Evolutionary conservation across 345 rosid species (phyloP), one percentile per base, ranked within the genome.

Genomic region (Isatis tinctoria): DNA sequence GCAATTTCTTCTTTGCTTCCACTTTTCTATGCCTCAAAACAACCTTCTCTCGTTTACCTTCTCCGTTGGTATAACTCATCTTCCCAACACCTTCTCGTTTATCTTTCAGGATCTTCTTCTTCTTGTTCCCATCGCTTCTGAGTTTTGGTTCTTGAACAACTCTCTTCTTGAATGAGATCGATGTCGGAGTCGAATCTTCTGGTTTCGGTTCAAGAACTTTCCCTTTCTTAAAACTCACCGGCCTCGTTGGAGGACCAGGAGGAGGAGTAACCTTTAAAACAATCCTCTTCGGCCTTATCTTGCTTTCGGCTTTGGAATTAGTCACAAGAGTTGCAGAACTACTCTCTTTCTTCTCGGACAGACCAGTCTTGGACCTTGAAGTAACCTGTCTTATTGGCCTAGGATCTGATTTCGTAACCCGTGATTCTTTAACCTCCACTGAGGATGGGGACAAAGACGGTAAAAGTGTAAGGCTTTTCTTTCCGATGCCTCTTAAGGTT

Each of bases 21-120:
- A 73, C 90, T 73, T 87, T 92, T 78, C 90, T 90, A 78, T 87
- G 98, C 74, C 92, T 86, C 86, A 92, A 75, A 54, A 79, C 83
- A 73, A 90, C 84, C n/a, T 76, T 76, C 67, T 76, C 80, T 62
- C 80, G 17, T 70, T 76, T 76, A 36, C 61, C 65, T 43, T 78
- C 78, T 14, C 62, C 49, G 37, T 26, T 72, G 1, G 0, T 44
- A 13, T 32, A 12, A 59, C 32, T 57, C 33, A 69, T 80, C 87
- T 62, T 30, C 73, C 76, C 69, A 33, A 78, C 54, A 74, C 79
- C 85, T 70, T 87, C 87, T 74, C 61, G 76, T 83, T 86, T 87
- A 78, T 87, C 88, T 51, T 81, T 90, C 41, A 85, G 83, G 78
- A 78, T 90, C 77, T 84, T 87, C 45, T 87, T 87, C 72, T 80